Evolutionary conservation across 169 alveolate species (phyloP).

Genomic region (Pseudocohnilembus persalinus): DNA sequence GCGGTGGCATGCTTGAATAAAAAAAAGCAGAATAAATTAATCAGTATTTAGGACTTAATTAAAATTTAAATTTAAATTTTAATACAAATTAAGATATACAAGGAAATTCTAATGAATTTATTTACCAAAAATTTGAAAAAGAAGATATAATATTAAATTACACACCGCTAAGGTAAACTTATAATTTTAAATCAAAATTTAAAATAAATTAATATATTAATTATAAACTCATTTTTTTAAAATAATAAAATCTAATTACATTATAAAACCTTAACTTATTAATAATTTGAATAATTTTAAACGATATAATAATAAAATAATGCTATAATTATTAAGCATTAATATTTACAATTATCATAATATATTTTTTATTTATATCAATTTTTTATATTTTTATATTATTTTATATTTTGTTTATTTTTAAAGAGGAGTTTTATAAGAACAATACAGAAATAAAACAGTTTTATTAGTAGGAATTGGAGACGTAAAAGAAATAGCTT

Average conservation of each 20-base stretch:
- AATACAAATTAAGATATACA: too few species aligned
- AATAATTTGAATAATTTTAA: too few species aligned
- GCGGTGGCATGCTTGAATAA: slow-evolving; percentile 61
- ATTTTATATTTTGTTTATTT: too few species aligned
- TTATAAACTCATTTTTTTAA: too few species aligned
- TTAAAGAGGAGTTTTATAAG: background rate
- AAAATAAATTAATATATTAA: slow-evolving; percentile 2
- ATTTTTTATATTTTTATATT: too few species aligned
- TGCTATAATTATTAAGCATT: too few species aligned
- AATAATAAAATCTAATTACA: too few species aligned
- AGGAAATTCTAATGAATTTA: background rate
- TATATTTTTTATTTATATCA: too few species aligned
- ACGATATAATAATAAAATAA: too few species aligned
- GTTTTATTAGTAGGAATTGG: slow-evolving; percentile 39
- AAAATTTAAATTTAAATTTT: background rate
- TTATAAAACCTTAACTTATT: too few species aligned
- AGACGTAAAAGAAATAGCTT: slow-evolving; percentile 27
- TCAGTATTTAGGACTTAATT: slow-evolving; percentile 25
- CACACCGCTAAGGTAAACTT: slow-evolving; percentile 51
- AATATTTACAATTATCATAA: too few species aligned
- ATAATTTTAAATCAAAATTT: too few species aligned
- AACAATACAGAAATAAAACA: slow-evolving; percentile 16
- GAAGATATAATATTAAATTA: slow-evolving; percentile 45
- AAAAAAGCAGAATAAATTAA: slow-evolving; percentile 53
- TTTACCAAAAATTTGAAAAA: slow-evolving; percentile 6